Percentiles rank a stretch among this genome's conserved stretches.
These are phyloP conservation scores for Trypanosoma conorhini DNA, from an alignment of 208 protist genomes.

Conservation along the genomic window DNA sequence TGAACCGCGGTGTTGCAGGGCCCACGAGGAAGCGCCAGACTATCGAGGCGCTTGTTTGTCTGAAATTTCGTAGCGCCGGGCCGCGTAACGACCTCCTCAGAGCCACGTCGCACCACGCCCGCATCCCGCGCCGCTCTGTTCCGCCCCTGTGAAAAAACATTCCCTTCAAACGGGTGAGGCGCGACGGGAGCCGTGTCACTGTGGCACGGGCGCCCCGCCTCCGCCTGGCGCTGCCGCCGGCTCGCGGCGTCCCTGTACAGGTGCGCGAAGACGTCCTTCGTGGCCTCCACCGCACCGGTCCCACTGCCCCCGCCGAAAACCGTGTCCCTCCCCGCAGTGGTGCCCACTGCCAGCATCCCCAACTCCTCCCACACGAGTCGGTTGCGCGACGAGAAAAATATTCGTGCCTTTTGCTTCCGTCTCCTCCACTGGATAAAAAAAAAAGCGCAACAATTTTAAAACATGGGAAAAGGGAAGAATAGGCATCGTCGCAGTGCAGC, in stretches of 20 bases:
- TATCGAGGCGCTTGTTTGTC: slow-evolving; percentile 18
- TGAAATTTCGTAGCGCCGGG: slow-evolving; percentile 17
- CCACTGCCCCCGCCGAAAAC: not conserved
- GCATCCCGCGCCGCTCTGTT: not conserved
- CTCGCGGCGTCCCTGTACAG: slow-evolving; percentile 11
- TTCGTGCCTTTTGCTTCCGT: not conserved
- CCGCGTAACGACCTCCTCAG: not conserved
- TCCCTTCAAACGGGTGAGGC: too few species aligned
- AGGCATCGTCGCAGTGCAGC: too few species aligned
- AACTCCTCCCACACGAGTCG: not conserved
- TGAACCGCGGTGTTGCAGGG: not conserved
- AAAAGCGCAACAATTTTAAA: too few species aligned
- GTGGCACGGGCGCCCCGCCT: not conserved
- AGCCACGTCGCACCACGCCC: not conserved
- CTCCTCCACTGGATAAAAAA: not conserved
- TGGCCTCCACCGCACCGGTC: not conserved
- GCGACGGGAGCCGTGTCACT: too few species aligned
- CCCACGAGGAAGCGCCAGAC: slow-evolving; percentile 18
- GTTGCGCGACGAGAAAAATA: not conserved
- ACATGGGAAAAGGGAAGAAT: too few species aligned
- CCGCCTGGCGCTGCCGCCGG: slow-evolving; percentile 3
- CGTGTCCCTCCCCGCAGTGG: not conserved
- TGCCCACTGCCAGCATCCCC: slow-evolving; percentile 5
- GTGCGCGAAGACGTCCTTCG: slow-evolving; percentile 8
- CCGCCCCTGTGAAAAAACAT: not conserved